These are phyloP conservation scores for Drechslera avenae DNA, from an alignment of 2,329 filamentous ascomycete species.

Conservation along the genomic window DNA sequence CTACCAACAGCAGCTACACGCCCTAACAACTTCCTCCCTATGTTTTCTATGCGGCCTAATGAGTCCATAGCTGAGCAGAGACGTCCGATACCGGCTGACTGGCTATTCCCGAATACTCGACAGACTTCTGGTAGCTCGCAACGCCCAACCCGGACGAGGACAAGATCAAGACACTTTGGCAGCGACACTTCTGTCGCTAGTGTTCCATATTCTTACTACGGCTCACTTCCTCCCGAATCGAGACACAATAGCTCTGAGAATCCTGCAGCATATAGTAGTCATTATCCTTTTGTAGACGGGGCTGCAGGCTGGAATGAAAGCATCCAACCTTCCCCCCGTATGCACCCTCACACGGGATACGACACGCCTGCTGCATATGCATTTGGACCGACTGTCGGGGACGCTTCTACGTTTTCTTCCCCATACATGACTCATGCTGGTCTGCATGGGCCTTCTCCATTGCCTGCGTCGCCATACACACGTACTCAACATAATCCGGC, in stretches of 20 bases:
- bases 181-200: constrained; percentile 38
- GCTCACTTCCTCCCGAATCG: constrained; percentile 31
- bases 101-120: no score
- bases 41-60: no score
- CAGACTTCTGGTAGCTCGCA: neutral
- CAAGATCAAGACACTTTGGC: constrained; percentile 17
- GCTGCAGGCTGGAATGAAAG: constrained; percentile 17
- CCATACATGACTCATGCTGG: neutral
- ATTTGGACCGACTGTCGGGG: neutral
- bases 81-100: no score
- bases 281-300: constrained; percentile 31
- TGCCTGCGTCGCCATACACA: constrained; percentile 33
- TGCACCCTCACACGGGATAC: neutral
- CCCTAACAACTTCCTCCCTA: no score
- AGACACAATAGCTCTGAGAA: constrained; percentile 32
- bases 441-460: constrained; percentile 16
- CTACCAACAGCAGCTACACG: neutral
- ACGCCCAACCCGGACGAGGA: neutral
- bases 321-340: neutral
- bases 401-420: constrained; percentile 16
- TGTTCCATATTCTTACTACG: constrained; percentile 40
- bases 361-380: neutral
- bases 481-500: constrained; percentile 11
- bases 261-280: constrained; percentile 14
- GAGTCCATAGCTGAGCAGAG: no score